Base-by-base conservation (phyloP, 345 rosid genomes). In the Gossypium anomalum region DNA sequence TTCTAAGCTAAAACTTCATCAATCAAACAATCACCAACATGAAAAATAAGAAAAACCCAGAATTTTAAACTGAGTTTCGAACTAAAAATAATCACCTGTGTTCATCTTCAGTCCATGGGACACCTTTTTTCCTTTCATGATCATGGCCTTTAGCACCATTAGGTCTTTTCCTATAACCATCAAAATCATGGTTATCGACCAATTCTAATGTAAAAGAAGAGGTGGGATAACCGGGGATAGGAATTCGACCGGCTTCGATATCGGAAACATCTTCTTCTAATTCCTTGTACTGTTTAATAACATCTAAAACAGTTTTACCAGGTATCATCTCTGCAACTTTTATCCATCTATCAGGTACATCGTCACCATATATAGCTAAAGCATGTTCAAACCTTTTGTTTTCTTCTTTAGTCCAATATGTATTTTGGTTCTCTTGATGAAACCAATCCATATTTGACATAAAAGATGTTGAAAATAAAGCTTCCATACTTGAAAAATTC, bases 31-130 rank as follows among this genome's bases (percentile, higher is more conserved):
- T 15, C 29, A 43, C 29, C 25, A 53, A 23, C 12, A 10, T 22
- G 3, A 56, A 22, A 78, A 15, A 8, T 10, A 20, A n/a, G 9
- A 56, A 19, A 19, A 9, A 2, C 25, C 60, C 11, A 56, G 47
- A 11, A 12, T 2, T n/a, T 64, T n/a, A 19, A 64, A 57, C 48
- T 9, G 17, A 20, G 3, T 20, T 12, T 17, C 34, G 12, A 58
- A 29, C n/a, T 9, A 67, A 70, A 48, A 62, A 56, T 38, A 80
- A 16, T 70, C 41, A 93, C 99, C 97, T 91, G 88, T 95, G 99
- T 63, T 95, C 99, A 48, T 91, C 98, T 78, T 95, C 92, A 16
- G 99, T 95, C 99, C 99, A 95, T 4, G 97, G 98, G n/a, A 91
- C 91, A 2, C 98, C 99, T 75, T 90, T 95, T 84, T 89, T 93